Percentiles rank a stretch among this genome's conserved stretches.
These are phyloP conservation scores for Physcia stellaris DNA, from an alignment of 495 filamentous ascomycete genomes.

Conservation along the genomic window DNA sequence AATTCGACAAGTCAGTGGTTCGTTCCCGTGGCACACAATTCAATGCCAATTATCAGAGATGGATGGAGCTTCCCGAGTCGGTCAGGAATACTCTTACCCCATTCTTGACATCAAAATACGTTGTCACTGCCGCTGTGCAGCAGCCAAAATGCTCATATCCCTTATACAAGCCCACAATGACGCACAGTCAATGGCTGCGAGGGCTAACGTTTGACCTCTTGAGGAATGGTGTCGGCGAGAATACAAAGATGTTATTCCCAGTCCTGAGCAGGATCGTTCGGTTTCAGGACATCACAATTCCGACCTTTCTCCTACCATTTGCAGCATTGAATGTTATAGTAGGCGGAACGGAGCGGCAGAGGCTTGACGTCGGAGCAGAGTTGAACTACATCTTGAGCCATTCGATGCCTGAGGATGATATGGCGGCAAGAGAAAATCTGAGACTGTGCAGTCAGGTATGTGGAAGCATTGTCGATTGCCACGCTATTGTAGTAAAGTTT, in stretches of 20 bases:
- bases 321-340: conserved; percentile 66
- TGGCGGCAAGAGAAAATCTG: conserved; percentile 47
- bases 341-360: conserved; percentile 49
- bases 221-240: conserved; percentile 51
- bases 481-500: neutral
- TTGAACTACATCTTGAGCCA: conserved; percentile 52
- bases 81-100: conserved; percentile 70
- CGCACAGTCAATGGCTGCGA: conserved; percentile 72
- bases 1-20: conserved; percentile 46
- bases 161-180: conserved; percentile 47
- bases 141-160: conserved; percentile 52
- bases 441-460: conserved; percentile 74
- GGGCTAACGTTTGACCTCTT: conserved; percentile 69
- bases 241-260: conserved; percentile 62
- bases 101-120: conserved; percentile 70
- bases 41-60: conserved; percentile 49
- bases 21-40: conserved; percentile 37
- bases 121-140: conserved; percentile 41
- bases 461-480: conserved; percentile 1
- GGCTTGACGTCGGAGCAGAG: conserved; percentile 54
- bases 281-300: conserved; percentile 67
- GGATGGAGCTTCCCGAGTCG: conserved; percentile 58
- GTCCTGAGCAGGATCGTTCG: conserved; percentile 67
- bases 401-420: conserved; percentile 40
- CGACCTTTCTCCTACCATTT: conserved; percentile 78